A percentile compares a stretch with the other conserved stretches of the same genome.
These are phyloP conservation scores for Phanerochaete sordida DNA, from an alignment of 768 basidiomycete genomes.

Conservation along the genomic window DNA sequence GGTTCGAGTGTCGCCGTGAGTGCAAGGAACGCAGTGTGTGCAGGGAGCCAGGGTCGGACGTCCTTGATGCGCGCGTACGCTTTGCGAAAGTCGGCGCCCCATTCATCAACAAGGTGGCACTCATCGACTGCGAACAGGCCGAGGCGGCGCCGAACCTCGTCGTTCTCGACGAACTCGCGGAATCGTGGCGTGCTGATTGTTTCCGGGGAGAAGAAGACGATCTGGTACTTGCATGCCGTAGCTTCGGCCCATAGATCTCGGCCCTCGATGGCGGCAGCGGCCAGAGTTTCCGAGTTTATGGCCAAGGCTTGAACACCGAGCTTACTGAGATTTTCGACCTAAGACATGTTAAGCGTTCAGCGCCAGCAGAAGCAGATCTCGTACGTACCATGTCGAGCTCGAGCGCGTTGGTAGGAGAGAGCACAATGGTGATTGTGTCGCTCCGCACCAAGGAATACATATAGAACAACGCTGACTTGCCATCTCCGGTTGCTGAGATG, in stretches of 20 bases:
- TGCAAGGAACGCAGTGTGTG: not conserved
- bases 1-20: conserved; percentile 8
- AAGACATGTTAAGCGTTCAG: no score
- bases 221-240: not conserved
- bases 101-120: conserved; percentile 2
- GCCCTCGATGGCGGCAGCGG: not conserved
- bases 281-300: conserved; percentile 6
- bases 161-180: not conserved
- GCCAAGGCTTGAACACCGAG: conserved; percentile 2
- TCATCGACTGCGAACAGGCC: conserved; percentile 3
- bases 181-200: not conserved
- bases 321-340: not conserved
- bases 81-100: conserved; percentile 1
- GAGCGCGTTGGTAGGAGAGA: conserved; percentile 6
- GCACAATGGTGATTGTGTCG: not conserved
- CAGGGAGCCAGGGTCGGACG: not conserved
- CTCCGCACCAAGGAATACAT: not conserved
- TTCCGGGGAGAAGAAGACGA: not conserved
- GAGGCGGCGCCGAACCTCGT: not conserved
- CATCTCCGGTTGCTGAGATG: conserved; percentile 6
- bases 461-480: conserved; percentile 5
- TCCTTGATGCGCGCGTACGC: not conserved
- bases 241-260: conserved; percentile 7
- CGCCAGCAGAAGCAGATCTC: no score
- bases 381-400: conserved; percentile 7